A percentile compares a stretch with the other conserved stretches of the same genome.
Conservation (phyloP, 139 green algal species). For the Dunaliella sp. region DNA sequence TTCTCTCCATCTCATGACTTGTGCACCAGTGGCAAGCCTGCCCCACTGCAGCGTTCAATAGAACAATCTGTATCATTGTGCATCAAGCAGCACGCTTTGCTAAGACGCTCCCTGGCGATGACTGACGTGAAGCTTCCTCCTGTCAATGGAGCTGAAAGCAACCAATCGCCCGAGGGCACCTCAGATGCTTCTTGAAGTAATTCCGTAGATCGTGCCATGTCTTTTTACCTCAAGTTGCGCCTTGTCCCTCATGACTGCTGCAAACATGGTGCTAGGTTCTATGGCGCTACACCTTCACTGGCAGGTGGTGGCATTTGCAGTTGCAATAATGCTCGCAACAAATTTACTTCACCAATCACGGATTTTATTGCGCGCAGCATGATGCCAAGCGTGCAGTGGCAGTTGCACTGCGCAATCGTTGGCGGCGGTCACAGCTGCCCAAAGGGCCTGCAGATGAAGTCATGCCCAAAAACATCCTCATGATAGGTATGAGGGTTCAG, state of each 20-base stretch:
- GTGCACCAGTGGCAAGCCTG: too few relatives aligned
- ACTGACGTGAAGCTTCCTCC: too few relatives aligned
- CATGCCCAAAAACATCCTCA: slow-evolving; percentile 88
- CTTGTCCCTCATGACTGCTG: neutral
- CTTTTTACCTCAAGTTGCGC: neutral
- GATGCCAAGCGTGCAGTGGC: slow-evolving; percentile 92
- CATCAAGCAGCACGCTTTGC: too few relatives aligned
- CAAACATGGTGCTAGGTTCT: neutral
- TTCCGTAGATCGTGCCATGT: neutral
- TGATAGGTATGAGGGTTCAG: slow-evolving; percentile 42
- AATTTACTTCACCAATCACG: neutral
- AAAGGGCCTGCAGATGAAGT: slow-evolving; percentile 72
- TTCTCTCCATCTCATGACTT: too few relatives aligned
- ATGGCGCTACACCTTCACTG: neutral
- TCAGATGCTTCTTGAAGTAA: too few relatives aligned
- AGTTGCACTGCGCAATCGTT: slow-evolving; percentile 88
- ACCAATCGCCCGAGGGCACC: too few relatives aligned
- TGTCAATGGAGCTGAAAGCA: too few relatives aligned
- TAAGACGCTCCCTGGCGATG: too few relatives aligned
- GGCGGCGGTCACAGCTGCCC: slow-evolving; percentile 24
- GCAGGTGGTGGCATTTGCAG: too few relatives aligned
- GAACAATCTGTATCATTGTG: too few relatives aligned
- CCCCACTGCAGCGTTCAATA: too few relatives aligned
- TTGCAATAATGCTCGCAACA: too few relatives aligned
- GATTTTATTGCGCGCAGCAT: slow-evolving; percentile 40